phyloP scores from a whole-genome alignment of 306 rosid species.

The Citrullus amarus region DNA sequence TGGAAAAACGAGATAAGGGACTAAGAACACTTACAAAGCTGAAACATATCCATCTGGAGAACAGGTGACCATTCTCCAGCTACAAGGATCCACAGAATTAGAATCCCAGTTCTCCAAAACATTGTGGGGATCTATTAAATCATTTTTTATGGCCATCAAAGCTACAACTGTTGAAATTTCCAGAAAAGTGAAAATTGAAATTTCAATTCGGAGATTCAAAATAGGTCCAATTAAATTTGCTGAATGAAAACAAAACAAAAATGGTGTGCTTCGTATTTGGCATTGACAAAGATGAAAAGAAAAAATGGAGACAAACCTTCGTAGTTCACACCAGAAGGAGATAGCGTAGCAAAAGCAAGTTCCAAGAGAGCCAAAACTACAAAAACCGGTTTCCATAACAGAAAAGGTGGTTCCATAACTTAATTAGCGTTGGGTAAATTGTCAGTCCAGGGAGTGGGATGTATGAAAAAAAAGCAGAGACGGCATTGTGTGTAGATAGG shows the following conservation, averaged over 20 bases:
- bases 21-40: constrained; percentile 54
- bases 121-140: constrained; percentile 71
- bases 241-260: background rate
- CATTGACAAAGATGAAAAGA: background rate
- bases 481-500: constrained; percentile 32
- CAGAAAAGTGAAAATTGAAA: background rate
- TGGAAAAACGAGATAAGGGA: background rate
- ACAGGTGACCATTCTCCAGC: constrained; percentile 99
- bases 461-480: constrained; percentile 20
- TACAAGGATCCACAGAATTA: constrained; percentile 94
- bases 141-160: constrained; percentile 67
- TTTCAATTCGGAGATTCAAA: background rate
- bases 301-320: constrained; percentile 49
- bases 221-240: background rate
- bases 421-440: constrained; percentile 13
- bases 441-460: constrained; percentile 15
- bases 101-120: constrained; percentile 93
- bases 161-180: constrained; percentile 59
- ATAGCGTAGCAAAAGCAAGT: constrained; percentile 66
- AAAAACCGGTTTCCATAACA: constrained; percentile 38
- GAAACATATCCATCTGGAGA: constrained; percentile 74
- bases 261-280: background rate
- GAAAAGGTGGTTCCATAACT: constrained; percentile 28
- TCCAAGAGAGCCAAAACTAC: constrained; percentile 39
- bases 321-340: constrained; percentile 90